Evolutionary conservation across 352 stramenopile species (phyloP), one percentile per base, ranked within the genome.

Genomic region (Globisporangium lucens): DNA sequence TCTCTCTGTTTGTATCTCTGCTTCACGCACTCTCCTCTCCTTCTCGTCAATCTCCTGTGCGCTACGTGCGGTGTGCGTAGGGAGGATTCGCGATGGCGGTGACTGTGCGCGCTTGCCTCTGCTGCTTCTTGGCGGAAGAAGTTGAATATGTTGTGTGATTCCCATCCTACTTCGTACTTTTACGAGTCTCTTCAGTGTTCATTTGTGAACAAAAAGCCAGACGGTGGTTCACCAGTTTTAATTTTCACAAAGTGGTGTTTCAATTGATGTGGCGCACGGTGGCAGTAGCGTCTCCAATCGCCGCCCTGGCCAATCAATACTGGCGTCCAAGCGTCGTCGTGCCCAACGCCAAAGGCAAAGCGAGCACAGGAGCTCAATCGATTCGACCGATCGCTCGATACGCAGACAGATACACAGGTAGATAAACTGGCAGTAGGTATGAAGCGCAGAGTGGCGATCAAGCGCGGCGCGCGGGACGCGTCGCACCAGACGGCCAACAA

Each of bases 401-500:
- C 4, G 22, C 27, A 56, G 12, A 65, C 7, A 27, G 35, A 65
- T 33, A 68, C 7, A 29, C 47, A 56, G 9, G 56, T 7, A 29
- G 36, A 65, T 35, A 69, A 9, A 29, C 47, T 53, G 10, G 24
- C 3, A 69, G 9, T 10, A 51, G 43, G 41, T 10, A 77, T 75
- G 73, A 69, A 72, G 70, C 66, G 60, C 56, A 52, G 57, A 58
- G 70, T 63, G 15, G 60, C 55, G 20, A 76, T 87, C n/a, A 92
- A 92, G 74, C 82, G 84, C 65, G 79, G 81, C 35, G 76, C 75
- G 46, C 55, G 72, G 6, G 73, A 68, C 29, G 29, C 63, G 43
- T 55, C 74, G 36, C 73, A 79, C 64, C 71, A 72, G 47, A 72
- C 80, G 68, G 63, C 65, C 58, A 84, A 83, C 73, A 89, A 90